Percentiles rank a stretch among this genome's conserved stretches.
Conservation (phyloP, 169 alveolate genomes). For the Eimeria zaria region DNA sequence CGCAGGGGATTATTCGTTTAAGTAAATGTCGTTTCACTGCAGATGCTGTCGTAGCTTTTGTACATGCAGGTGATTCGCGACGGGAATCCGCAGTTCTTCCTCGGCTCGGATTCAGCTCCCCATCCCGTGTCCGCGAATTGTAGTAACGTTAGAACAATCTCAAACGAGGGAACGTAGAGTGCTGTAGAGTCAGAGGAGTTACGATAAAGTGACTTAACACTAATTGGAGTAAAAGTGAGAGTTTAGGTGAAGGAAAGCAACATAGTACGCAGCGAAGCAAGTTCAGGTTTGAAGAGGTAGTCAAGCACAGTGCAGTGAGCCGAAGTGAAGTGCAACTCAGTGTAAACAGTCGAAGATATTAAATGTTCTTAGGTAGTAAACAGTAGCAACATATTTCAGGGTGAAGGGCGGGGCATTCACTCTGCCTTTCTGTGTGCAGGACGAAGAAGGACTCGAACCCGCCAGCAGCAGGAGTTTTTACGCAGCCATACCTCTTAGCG, state of each 20-base stretch:
- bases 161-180: background rate
- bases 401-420: background rate
- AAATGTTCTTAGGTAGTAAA: background rate
- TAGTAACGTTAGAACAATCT: background rate
- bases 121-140: conserved; percentile 74
- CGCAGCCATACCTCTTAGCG: conserved; percentile 84
- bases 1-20: background rate
- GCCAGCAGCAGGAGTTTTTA: conserved; percentile 85
- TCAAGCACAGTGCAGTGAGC: background rate
- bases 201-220: background rate
- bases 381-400: background rate
- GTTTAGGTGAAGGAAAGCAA: background rate
- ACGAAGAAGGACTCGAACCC: conserved; percentile 55
- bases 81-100: conserved; percentile 85
- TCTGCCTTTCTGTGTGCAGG: conserved; percentile 34
- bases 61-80: conserved; percentile 79
- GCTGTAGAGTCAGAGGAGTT: background rate
- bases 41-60: background rate
- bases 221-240: background rate
- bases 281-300: background rate
- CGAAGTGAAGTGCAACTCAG: no score
- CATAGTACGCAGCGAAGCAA: background rate
- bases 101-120: conserved; percentile 88
- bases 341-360: background rate
- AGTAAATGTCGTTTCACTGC: background rate